Percentiles rank a stretch among this genome's conserved stretches.
Conservation (phyloP, 2,329 filamentous ascomycete genomes). For the Pseudogymnoascus sp. region DNA sequence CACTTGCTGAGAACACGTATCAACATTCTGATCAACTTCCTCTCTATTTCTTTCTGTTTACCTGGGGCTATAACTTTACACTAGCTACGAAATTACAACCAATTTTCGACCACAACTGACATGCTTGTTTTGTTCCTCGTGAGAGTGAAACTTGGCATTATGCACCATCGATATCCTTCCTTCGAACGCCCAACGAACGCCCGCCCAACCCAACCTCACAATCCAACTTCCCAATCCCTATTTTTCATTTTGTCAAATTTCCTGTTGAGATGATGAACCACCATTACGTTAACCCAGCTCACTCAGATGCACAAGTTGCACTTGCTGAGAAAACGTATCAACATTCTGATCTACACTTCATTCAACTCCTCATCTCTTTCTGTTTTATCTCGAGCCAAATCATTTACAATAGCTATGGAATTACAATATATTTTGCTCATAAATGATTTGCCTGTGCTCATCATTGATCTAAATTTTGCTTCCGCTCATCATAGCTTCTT, state of each 20-base stretch:
- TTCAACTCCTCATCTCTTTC: neutral
- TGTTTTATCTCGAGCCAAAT: neutral
- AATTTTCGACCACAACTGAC: neutral
- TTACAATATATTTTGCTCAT: neutral
- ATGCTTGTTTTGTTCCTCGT: neutral
- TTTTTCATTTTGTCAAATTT: neutral
- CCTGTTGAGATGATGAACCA: constrained; percentile 8
- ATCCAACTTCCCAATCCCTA: neutral
- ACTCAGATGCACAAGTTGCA: constrained; percentile 10
- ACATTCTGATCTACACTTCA: neutral
- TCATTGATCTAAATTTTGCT: neutral
- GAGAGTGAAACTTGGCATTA: neutral
- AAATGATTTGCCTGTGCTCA: neutral
- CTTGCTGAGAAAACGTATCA: constrained; percentile 10
- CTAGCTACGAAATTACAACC: neutral
- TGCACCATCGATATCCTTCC: neutral
- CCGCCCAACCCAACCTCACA: neutral
- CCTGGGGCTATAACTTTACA: neutral
- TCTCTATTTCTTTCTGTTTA: neutral
- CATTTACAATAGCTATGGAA: neutral
- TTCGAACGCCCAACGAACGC: neutral
- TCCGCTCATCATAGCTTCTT: constrained; percentile 25
- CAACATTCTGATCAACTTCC: constrained; percentile 8
- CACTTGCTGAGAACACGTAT: constrained; percentile 9
- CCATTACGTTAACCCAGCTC: constrained; percentile 10